Base-by-base conservation (phyloP, 257 asterid genomes). In the Solanum virginianum region DNA sequence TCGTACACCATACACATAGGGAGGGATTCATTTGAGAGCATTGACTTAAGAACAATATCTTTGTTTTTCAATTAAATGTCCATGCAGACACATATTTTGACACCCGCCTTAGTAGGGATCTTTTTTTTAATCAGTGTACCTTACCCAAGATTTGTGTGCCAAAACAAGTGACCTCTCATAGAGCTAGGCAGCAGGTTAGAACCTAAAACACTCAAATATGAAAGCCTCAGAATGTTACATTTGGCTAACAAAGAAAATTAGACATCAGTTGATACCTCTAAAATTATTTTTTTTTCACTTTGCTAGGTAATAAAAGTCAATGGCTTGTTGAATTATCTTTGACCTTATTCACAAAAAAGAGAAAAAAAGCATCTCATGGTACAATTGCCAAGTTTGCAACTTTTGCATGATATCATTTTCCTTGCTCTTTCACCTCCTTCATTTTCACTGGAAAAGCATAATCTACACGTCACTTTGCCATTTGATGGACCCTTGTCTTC, bases 371-470 rank as follows among this genome's bases (percentile, higher is more conserved):
- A n/a, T n/a, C n/a, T n/a, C n/a, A n/a, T n/a, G n/a, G n/a, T n/a
- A n/a, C n/a, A n/a, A n/a, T n/a, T n/a, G n/a, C n/a, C n/a, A n/a
- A n/a, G n/a, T n/a, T n/a, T 26, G 29, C 29, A 26, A 26, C 29
- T 26, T 26, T 26, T 26, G 94, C 99, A 97, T 72, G 99, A 90
- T 74, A 93, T 89, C 98, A 94, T 95, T 90, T 94, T 95, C 90
- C 91, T 92, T 85, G 93, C 95, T 91, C 91, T 92, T 91, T 95
- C 97, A 88, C 96, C 91, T 86, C 95, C 97, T 80, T 94, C 97
- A 87, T 89, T 91, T 91, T 94, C 99, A 43, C 98, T 99, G 62
- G 90, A 87, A 86, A 92, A 97, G 92, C 99, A 97, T 86, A 97
- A 85, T 54, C 98, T 92, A 89, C 99, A 95, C 98, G 92, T 89